Evolutionary conservation across 768 basidiomycete genomes (phyloP).

Genomic region (Auriscalpium orientale): DNA sequence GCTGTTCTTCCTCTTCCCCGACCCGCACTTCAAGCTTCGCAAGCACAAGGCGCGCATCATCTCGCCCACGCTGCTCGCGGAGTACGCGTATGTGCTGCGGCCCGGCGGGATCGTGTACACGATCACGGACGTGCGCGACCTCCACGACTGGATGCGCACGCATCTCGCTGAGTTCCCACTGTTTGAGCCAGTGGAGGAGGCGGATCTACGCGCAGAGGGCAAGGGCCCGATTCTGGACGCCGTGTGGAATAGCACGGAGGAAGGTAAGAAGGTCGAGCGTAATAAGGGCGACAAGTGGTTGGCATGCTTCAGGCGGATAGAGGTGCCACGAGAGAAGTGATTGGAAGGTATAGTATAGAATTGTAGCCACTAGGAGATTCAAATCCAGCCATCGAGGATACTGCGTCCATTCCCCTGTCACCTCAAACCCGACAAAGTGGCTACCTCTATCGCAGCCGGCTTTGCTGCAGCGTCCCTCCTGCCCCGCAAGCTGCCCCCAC

Average conservation of each 20-base stretch:
- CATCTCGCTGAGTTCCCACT: constrained; percentile 86
- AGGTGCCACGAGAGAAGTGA: constrained; percentile 7
- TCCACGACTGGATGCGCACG: constrained; percentile 91
- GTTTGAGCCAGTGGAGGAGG: constrained; percentile 74
- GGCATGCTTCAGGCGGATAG: constrained; percentile 76
- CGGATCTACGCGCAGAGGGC: constrained; percentile 66
- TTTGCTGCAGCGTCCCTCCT: too few species aligned
- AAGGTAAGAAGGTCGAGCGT: constrained; percentile 93
- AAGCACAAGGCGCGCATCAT: constrained; percentile 99
- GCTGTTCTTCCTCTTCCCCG: constrained; percentile 97
- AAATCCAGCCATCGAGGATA: too few species aligned
- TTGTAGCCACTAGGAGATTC: background rate
- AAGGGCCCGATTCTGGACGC: constrained; percentile 75
- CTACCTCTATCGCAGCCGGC: too few species aligned
- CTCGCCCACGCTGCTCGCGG: constrained; percentile 92
- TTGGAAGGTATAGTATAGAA: background rate
- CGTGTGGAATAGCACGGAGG: constrained; percentile 83
- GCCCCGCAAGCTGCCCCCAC: too few species aligned
- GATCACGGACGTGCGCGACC: constrained; percentile 91
- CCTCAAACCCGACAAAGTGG: background rate
- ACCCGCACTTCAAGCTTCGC: constrained; percentile 95
- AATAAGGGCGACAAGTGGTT: constrained; percentile 90
- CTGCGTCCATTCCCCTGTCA: too few species aligned
- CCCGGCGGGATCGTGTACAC: constrained; percentile 97
- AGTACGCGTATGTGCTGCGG: constrained; percentile 89